Evolutionary conservation across 1,284 basidiomycete species (phyloP).

Genomic region (Ganoderma resinaceum): DNA sequence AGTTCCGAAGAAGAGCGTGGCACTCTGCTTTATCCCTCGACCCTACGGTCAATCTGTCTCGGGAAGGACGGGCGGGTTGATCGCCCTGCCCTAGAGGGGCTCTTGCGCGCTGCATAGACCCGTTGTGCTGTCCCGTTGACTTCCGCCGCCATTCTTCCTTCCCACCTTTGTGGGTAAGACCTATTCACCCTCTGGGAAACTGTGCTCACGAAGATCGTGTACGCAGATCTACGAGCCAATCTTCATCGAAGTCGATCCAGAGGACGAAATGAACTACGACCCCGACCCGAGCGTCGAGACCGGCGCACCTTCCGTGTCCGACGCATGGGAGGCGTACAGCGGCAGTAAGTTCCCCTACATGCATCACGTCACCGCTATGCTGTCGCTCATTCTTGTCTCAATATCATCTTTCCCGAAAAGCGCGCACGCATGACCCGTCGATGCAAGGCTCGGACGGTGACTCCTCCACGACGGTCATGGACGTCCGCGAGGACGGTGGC

Average conservation of each 20-base stretch:
- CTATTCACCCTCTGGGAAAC: neutral
- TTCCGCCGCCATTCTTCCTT: conserved; percentile 32
- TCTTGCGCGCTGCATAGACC: conserved; percentile 19
- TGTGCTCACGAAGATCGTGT: conserved; percentile 12
- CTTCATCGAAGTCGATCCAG: neutral
- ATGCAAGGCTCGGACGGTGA: conserved; percentile 1
- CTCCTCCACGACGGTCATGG: neutral
- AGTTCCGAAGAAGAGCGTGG: conserved; percentile 34
- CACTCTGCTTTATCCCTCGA: conserved; percentile 45
- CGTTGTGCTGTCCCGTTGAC: neutral
- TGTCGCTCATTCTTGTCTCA: neutral
- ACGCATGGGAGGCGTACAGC: conserved; percentile 5
- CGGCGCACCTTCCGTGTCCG: neutral
- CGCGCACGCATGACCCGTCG: conserved; percentile 6
- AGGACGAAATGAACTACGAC: neutral
- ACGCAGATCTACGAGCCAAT: conserved; percentile 12
- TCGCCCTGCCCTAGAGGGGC: conserved; percentile 37
- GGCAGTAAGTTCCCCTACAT: neutral
- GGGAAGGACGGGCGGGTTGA: conserved; percentile 31
- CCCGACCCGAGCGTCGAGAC: neutral
- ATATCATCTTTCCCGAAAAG: neutral
- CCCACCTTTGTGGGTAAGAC: conserved; percentile 37
- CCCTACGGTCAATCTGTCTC: conserved; percentile 50
- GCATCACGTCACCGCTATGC: neutral
- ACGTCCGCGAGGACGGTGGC: neutral